Percentiles rank a stretch among this genome's conserved stretches.
These are phyloP conservation scores for Kwoniella newhampshirensis DNA, from an alignment of 768 basidiomycete species.

Conservation along the genomic window DNA sequence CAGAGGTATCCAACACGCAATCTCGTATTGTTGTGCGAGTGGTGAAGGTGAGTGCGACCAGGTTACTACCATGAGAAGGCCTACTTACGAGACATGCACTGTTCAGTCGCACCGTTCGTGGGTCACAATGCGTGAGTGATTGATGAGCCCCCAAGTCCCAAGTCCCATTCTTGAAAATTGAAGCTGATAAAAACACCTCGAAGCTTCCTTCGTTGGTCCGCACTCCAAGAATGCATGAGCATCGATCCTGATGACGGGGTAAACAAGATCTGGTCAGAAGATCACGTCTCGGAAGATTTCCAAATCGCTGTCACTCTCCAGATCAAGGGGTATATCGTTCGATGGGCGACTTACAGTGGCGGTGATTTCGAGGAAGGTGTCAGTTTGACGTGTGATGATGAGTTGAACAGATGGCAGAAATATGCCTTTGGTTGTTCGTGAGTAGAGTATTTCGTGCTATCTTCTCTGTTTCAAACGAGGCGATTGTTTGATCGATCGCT, in stretches of 20 bases:
- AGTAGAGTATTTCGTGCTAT: too few relatives aligned
- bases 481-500: conserved; percentile 9
- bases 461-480: too few relatives aligned
- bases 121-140: conserved; percentile 44
- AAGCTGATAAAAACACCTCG: conserved; percentile 42
- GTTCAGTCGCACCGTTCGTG: conserved; percentile 49
- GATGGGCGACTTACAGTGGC: conserved; percentile 74
- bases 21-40: conserved; percentile 49
- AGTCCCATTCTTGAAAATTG: conserved; percentile 3
- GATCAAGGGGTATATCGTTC: conserved; percentile 56
- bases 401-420: conserved; percentile 90
- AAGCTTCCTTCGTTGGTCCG: conserved; percentile 85
- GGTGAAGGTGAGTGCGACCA: conserved; percentile 41
- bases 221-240: conserved; percentile 76
- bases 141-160: conserved; percentile 9
- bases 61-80: not conserved
- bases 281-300: conserved; percentile 79
- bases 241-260: conserved; percentile 65
- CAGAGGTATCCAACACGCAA: conserved; percentile 66
- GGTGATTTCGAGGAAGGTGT: conserved; percentile 91
- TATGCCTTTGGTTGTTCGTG: conserved; percentile 51
- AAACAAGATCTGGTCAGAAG: conserved; percentile 78
- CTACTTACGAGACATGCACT: not conserved
- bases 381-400: conserved; percentile 82
- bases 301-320: conserved; percentile 77